Conservation (phyloP, 768 basidiomycete species). For the Porpolomopsis calyptriformis region DNA sequence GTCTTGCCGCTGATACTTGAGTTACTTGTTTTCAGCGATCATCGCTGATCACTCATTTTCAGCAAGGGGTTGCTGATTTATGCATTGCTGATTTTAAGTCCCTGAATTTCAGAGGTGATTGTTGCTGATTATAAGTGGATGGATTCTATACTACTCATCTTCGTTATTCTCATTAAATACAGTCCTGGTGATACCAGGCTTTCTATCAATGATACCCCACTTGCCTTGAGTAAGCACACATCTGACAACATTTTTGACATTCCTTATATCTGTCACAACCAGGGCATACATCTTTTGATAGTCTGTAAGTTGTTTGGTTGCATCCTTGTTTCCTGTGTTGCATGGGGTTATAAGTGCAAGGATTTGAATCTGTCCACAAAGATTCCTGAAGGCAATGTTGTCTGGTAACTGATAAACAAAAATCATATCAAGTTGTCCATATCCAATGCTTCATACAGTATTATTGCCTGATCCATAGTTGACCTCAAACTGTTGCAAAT, state of each 20-base stretch:
- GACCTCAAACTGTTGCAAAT: slow-evolving; percentile 3
- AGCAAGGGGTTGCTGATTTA: too few species aligned
- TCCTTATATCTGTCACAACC: slow-evolving; percentile 10
- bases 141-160: neutral
- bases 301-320: slow-evolving; percentile 1
- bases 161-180: neutral
- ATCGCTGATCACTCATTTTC: neutral
- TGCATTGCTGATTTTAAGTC: too few species aligned
- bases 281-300: neutral
- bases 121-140: too few species aligned
- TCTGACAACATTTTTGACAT: slow-evolving; percentile 10
- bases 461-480: neutral
- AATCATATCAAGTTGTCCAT: slow-evolving; percentile 12
- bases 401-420: slow-evolving; percentile 7
- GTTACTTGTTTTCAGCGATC: neutral
- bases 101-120: neutral
- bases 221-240: slow-evolving; percentile 3
- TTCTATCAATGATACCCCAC: slow-evolving; percentile 6
- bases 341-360: slow-evolving; percentile 11
- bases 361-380: slow-evolving; percentile 1
- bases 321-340: slow-evolving; percentile 10
- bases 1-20: neutral
- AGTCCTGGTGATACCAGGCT: neutral
- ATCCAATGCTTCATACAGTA: neutral
- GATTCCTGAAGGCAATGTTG: neutral